phyloP scores from a whole-genome alignment of 768 basidiomycete genomes.

The Leucosporidium creatinivorum region DNA sequence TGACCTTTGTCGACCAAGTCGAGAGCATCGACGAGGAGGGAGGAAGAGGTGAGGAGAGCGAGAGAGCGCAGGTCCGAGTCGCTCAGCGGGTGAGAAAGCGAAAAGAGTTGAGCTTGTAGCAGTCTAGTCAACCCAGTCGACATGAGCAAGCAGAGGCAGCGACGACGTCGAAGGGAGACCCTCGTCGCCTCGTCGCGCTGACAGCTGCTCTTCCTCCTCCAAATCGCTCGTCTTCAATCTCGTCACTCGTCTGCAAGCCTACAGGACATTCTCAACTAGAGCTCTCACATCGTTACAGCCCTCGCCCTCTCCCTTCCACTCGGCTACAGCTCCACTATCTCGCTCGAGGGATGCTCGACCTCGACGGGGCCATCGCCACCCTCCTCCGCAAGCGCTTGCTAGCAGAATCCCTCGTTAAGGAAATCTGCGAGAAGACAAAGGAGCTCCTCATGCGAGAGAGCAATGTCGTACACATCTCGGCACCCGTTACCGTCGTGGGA shows the following conservation, averaged over 20 bases:
- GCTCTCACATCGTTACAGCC: not conserved
- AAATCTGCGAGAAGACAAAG: conserved; percentile 99
- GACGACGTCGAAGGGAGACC: not conserved
- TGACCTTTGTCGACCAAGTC: conserved; percentile 22
- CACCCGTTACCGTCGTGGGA: conserved; percentile 96
- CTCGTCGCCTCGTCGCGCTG: not conserved
- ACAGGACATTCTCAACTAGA: not conserved
- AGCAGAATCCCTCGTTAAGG: conserved; percentile 85
- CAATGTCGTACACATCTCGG: conserved; percentile 93
- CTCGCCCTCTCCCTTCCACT: not conserved
- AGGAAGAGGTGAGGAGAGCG: conserved; percentile 6
- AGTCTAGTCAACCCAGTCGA: not conserved
- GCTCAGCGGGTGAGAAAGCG: conserved; percentile 2
- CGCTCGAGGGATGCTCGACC: conserved; percentile 18
- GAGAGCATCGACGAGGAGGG: conserved; percentile 13
- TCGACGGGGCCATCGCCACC: conserved; percentile 31
- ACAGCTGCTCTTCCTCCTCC: not conserved
- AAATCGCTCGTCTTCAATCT: not conserved
- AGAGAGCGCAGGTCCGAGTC: conserved; percentile 9
- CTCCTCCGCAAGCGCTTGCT: conserved; percentile 58
- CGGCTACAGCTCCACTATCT: no score
- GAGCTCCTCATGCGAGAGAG: conserved; percentile 98
- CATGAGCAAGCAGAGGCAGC: not conserved
- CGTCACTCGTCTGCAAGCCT: not conserved
- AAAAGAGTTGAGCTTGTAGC: not conserved